Evolutionary conservation across 768 basidiomycete genomes (phyloP), one percentile per base, ranked within the genome.

Genomic region (Mycena pura): DNA sequence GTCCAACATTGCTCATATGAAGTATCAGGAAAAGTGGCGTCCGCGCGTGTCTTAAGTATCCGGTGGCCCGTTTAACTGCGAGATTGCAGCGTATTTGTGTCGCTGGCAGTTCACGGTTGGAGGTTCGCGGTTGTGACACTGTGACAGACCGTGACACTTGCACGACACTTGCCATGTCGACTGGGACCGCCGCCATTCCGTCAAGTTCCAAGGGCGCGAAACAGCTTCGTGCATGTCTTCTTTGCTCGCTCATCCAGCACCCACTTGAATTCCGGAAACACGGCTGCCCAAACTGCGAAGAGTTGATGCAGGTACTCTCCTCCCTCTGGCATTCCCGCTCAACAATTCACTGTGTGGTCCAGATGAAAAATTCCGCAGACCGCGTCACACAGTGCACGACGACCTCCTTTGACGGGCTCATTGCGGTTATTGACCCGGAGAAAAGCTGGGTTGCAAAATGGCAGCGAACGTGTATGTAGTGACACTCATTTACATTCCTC

Each of bases 201-300:
- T 15, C 68, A 77, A 1, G 82, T 86, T 51, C 83, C 87, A 39
- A 87, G 82, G 67, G 60, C 40, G 87, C 88, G 58, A 92, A 88
- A 70, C 83, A 86, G 57, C 85, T 96, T 9, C 85, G 96, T 54
- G 96, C 96, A 19, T 99, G 96, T 71, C 82, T 98, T 2, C 83
- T 98, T 38, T 99, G 97, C 75, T 97, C 95, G 0, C 85, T 97
- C 62, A 86, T 99, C 19, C 94, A 94, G 69, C 80, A 88, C 0
- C 87, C 93, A 0, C 78, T 80, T 38, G 96, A 98, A 66, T 99
- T 98, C 73, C 80, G 89, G 40, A 88, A 85, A 68, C 77, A 80
- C 21, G 97, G 97, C 6, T 99, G 97, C 73, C 96, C 96, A 41
- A 99, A 99, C 74, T 99, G 97, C 71, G 96, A 99, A 68, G 93